Conservation (phyloP, 495 filamentous ascomycete species). For the Aspergillus homomorphus region DNA sequence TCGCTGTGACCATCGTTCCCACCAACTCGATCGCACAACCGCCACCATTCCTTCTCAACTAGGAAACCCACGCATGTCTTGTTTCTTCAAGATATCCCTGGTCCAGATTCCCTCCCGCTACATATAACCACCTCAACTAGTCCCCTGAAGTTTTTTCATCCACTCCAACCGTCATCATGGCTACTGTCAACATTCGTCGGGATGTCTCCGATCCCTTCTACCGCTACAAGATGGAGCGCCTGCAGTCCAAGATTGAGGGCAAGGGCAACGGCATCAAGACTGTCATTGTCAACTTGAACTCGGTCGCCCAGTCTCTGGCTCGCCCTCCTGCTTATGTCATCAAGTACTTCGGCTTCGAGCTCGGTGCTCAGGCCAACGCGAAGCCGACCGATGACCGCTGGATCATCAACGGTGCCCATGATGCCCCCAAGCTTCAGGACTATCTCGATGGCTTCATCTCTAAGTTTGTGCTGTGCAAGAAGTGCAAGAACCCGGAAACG, state of each 20-base stretch:
- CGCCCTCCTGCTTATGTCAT: conserved; percentile 93
- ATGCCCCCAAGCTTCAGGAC: conserved; percentile 93
- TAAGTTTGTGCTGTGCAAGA: conserved; percentile 98
- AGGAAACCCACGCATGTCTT: conserved; percentile 56
- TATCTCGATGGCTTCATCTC: conserved; percentile 96
- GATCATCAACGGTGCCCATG: conserved; percentile 99
- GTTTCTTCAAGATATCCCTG: conserved; percentile 41
- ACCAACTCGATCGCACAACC: conserved; percentile 29
- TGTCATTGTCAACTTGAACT: conserved; percentile 94
- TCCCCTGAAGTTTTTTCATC: conserved; percentile 18
- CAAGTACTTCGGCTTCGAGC: conserved; percentile 99
- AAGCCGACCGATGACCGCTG: conserved; percentile 97
- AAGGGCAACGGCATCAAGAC: conserved; percentile 98
- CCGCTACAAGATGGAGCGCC: conserved; percentile 99
- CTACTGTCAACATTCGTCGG: conserved; percentile 94
- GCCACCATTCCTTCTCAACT: conserved; percentile 54
- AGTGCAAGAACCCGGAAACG: conserved; percentile 99
- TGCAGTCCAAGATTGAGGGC: conserved; percentile 98
- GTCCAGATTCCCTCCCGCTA: conserved; percentile 42
- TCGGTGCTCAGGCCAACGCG: conserved; percentile 96
- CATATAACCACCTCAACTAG: conserved; percentile 15
- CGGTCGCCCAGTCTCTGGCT: conserved; percentile 86
- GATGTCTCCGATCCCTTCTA: conserved; percentile 99
- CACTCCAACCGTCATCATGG: conserved; percentile 62
- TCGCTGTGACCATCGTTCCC: conserved; percentile 26